A percentile compares a stretch with the other conserved stretches of the same genome.
Conservation (phyloP, 768 basidiomycete genomes). For the Mycena chlorophos region DNA sequence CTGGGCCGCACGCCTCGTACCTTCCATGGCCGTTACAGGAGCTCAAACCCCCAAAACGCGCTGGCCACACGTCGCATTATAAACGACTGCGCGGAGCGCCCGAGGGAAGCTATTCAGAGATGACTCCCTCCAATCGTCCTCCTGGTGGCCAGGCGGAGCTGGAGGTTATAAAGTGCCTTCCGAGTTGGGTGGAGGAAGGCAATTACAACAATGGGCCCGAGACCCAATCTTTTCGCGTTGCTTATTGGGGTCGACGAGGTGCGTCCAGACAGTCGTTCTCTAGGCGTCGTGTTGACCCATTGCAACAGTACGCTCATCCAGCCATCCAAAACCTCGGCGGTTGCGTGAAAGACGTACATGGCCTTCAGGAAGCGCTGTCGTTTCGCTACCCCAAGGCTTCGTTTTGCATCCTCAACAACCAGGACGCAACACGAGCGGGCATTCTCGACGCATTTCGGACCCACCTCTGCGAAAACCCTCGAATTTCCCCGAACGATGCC, state of each 20-base stretch:
- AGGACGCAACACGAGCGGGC: neutral
- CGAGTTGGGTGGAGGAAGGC: too few relatives aligned
- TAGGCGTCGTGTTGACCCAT: neutral
- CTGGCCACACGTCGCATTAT: too few relatives aligned
- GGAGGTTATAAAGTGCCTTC: too few relatives aligned
- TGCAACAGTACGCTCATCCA: neutral
- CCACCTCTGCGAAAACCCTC: neutral
- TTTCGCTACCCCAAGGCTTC: neutral
- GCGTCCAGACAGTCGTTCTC: neutral
- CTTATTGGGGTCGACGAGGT: neutral
- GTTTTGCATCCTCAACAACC: neutral
- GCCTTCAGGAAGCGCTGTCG: neutral
- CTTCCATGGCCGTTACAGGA: too few relatives aligned
- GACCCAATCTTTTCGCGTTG: neutral
- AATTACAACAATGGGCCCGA: too few relatives aligned
- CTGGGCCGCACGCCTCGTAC: too few relatives aligned
- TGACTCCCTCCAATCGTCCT: too few relatives aligned
- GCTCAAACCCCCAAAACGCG: too few relatives aligned
- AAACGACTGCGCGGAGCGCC: too few relatives aligned
- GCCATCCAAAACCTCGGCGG: neutral
- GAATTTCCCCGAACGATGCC: neutral
- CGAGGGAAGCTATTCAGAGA: too few relatives aligned
- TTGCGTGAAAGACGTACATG: neutral
- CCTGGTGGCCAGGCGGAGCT: too few relatives aligned
- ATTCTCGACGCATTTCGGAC: neutral